Base-by-base conservation (phyloP, 257 asterid species). In the Linderniella brevidens region DNA sequence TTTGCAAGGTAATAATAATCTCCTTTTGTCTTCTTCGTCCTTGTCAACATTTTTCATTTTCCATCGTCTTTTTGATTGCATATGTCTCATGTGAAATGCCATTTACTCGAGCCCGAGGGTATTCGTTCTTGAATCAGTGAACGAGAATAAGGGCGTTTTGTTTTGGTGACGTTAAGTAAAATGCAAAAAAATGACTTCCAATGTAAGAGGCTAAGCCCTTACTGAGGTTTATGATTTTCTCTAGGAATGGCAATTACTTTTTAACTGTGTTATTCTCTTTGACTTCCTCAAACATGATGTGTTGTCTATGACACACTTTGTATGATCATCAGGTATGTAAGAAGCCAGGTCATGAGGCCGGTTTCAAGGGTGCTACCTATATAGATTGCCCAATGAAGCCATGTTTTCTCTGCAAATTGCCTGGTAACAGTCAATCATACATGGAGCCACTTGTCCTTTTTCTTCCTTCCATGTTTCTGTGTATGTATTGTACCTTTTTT, bases 331-430 rank as follows among this genome's bases (percentile, higher is more conserved):
- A 88, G 98, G 98, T 88, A 48, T 88, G 98, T 70, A 88, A 88
- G 70, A 71, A 67, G 66, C 76, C 92, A 46, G 98, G 98, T 35
- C 98, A 88, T 62, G 94, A 84, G 66, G 94, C 98, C 36, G 98
- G 98, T 41, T 88, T 88, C 58, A 75, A 56, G 60, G 98, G 98
- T 15, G 98, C 98, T 5, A 84, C 95, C 9, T 88, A 88, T 68
- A 69, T 88, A 61, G 98, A 88, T 60, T 88, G 98, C 64, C 98
- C 98, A 0, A 88, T 88, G 98, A 88, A 88, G 64, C 98, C 98
- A 5, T 88, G 98, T 67, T 88, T 84, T 57, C 92, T 88, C 45
- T 88, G 98, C 76, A 88, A 88, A 73, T 59, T 67, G 94, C 93
- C 94, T 65, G 98, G 98, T 87, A 68, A 41, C 25, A 25, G 6